Evolutionary conservation across 108 stramenopile genomes (phyloP), one percentile per base, ranked within the genome.

Genomic region (Stephanodiscus triporus): DNA sequence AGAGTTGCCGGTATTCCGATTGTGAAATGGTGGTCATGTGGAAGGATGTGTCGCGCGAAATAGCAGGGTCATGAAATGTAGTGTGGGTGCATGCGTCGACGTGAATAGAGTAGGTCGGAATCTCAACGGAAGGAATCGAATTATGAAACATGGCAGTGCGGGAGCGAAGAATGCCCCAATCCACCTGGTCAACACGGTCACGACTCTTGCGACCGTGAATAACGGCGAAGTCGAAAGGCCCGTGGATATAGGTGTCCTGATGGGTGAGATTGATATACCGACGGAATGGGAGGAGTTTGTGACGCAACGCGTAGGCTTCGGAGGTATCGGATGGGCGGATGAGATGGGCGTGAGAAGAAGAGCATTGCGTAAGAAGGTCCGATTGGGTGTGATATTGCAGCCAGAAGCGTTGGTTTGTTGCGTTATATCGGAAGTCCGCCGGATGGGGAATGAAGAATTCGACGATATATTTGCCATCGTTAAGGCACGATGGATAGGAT

Each of bases 151-250:
- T 26, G 23, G 40, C 6, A 4, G 36, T 36, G 1, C 16, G 32
- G 9, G 34, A 20, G 22, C 23, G 19, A 7, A 68, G 54, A 14
- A 24, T 38, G 2, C 9, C 53, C 69, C 69, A 70, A 48, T 58
- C 38, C 7, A 47, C 43, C 24, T 38, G 4, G 4, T 37, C 1
- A 27, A 70, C 32, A 11, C 69, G 57, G 26, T 70, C 69, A 9
- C 58, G 58, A 2, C 45, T 60, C 49, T 60, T 59, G 13, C 58
- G 58, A 22, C 57, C 47, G 9, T 59, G 43, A 20, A 71, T 3
- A 6, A 24, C 61, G 8, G 58, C 70, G 56, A 71, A 60, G 7
- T 71, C 30, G 19, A 71, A 71, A 4, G 70, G 70, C 42, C 70
- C 70, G 29, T 71, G 70, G 29, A 71, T 59, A 27, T 59, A 71